Base-by-base conservation (phyloP, 352 stramenopile genomes). In the Phytopythium oedochilum region DNA sequence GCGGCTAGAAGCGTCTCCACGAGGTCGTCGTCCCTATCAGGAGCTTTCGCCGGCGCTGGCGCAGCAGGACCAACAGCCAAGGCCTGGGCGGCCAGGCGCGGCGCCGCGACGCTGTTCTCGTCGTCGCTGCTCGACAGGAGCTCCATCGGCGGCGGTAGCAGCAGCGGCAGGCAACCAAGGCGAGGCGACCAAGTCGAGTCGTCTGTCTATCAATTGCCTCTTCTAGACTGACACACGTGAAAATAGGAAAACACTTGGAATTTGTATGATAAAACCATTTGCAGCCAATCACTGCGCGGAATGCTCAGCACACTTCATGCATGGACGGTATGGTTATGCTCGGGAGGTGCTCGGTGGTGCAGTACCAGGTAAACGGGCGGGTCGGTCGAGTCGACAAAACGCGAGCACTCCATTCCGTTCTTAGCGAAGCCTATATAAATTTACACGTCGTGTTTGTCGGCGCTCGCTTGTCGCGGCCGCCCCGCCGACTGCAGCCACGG, bases 41-140 rank as follows among this genome's bases (percentile, higher is more conserved):
- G 4, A 11, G 31, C 48, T 31, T 9, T n/a, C 8, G 32, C 22
- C 23, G 42, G 18, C 15, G 20, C 12, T 3, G 56, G 42, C 31
- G 17, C 17, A 15, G 35, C 8, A 15, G 17, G 25, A 46, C 20
- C n/a, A n/a, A n/a, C n/a, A n/a, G n/a, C n/a, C n/a, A n/a, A n/a
- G n/a, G n/a, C n/a, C n/a, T n/a, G n/a, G n/a, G n/a, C n/a, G n/a
- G n/a, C n/a, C n/a, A n/a, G n/a, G n/a, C n/a, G n/a, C n/a, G n/a
- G n/a, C n/a, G n/a, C n/a, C n/a, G 17, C 23, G 32, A 35, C 26
- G 60, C 44, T 52, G 26, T 61, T 64, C 52, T 86, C 78, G 22
- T 86, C 70, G 47, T 79, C 71, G 59, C 74, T 87, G 59, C 75
- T 91, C 1, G 66, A 76, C 55, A 91, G 74, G 61, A 91, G 66